A percentile compares a stretch with the other conserved stretches of the same genome.
phyloP scores from a whole-genome alignment of 163 green algal species.

The Chloroidium sp. region DNA sequence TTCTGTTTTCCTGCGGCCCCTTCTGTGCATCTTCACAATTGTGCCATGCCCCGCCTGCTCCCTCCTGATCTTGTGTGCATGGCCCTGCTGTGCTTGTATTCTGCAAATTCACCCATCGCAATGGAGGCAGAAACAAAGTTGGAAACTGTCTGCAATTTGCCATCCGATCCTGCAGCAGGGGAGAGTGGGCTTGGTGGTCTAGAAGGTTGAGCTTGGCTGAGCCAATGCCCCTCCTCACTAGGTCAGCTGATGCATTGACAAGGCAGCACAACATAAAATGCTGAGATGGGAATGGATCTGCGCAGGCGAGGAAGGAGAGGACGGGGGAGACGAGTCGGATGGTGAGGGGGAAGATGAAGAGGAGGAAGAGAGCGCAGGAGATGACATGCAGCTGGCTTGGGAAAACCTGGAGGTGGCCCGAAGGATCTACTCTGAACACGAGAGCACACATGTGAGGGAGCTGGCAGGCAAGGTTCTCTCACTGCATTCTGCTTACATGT shows the following conservation, averaged over 20 bases:
- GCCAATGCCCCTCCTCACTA: too few species aligned
- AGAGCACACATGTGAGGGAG: constrained; percentile 23
- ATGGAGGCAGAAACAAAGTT: too few species aligned
- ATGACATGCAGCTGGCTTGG: constrained; percentile 69
- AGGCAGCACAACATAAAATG: too few species aligned
- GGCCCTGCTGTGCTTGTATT: too few species aligned
- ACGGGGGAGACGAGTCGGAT: constrained; percentile 7
- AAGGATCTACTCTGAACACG: constrained; percentile 44
- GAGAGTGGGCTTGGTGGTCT: not conserved
- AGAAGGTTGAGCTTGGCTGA: not conserved
- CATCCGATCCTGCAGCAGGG: not conserved
- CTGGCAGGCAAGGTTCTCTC: constrained; percentile 39
- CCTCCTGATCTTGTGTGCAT: too few species aligned
- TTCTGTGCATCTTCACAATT: too few species aligned
- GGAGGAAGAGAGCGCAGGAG: constrained; percentile 22
- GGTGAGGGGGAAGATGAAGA: constrained; percentile 25
- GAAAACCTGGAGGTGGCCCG: constrained; percentile 63
- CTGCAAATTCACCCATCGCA: too few species aligned
- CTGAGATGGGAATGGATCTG: not conserved
- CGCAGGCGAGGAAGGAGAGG: not conserved
- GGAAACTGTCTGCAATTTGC: too few species aligned
- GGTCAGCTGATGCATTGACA: too few species aligned
- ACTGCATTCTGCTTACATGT: too few species aligned
- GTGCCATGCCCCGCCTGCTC: too few species aligned
- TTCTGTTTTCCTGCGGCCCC: too few species aligned